phyloP scores from a whole-genome alignment of 2,329 filamentous ascomycete genomes.

The Aspergillus carbonarius region DNA sequence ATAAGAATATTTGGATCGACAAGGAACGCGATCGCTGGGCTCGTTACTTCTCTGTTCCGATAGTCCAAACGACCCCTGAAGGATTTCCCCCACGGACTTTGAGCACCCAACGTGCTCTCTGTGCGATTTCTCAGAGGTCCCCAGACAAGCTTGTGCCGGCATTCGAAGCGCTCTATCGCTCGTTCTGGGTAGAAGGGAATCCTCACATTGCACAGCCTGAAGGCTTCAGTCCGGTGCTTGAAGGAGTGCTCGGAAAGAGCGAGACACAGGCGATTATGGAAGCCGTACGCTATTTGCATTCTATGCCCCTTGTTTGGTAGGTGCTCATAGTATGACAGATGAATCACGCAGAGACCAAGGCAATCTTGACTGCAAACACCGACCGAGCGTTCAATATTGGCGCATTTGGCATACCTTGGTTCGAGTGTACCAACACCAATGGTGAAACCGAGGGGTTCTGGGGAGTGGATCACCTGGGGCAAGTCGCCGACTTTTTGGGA shows the following conservation, averaged over 20 bases:
- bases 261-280: slow-evolving; percentile 44
- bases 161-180: slow-evolving; percentile 50
- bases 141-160: slow-evolving; percentile 43
- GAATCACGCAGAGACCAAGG: slow-evolving; percentile 46
- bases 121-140: slow-evolving; percentile 45
- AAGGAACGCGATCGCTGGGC: slow-evolving; percentile 57
- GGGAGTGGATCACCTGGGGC: slow-evolving; percentile 61
- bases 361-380: slow-evolving; percentile 49
- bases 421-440: slow-evolving; percentile 54
- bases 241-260: slow-evolving; percentile 46
- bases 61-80: slow-evolving; percentile 44
- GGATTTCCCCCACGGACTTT: slow-evolving; percentile 57
- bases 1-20: slow-evolving; percentile 60
- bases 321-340: slow-evolving; percentile 18
- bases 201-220: slow-evolving; percentile 46
- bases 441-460: slow-evolving; percentile 58
- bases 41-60: slow-evolving; percentile 54
- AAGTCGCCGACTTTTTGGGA: slow-evolving; percentile 54
- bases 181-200: slow-evolving; percentile 53
- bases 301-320: background rate
- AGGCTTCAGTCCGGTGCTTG: slow-evolving; percentile 47
- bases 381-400: slow-evolving; percentile 53
- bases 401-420: slow-evolving; percentile 63
- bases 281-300: slow-evolving; percentile 32
- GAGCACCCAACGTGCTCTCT: slow-evolving; percentile 52